Evolutionary conservation across 331 rosid genomes (phyloP), one percentile per base, ranked within the genome.

Genomic region (Malus hybrid): DNA sequence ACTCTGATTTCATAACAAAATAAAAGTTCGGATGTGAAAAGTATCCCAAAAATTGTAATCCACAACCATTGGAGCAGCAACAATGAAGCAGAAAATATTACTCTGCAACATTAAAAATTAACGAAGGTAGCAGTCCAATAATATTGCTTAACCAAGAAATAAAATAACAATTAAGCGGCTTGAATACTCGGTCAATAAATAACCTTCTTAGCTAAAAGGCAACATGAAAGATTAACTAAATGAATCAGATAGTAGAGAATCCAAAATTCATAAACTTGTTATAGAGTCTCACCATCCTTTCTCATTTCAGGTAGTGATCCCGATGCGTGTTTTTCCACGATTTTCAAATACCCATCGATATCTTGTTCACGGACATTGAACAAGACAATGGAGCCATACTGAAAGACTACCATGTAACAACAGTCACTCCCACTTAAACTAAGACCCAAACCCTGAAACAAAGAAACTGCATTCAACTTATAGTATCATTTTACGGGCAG

Each of bases 221-320:
- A 59, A 59, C 31, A 59, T 24, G 24, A 24, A 24, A 73, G 42
- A 28, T 36, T 36, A 61, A 36, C 9, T 0, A 56, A 36, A 72
- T 27, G n/a, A 62, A 33, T 61, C 39, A 52, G 34, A 39, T 71
- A 52, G 6, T 57, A 22, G 22, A 60, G 18, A 24, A 24, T 24
- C 24, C 24, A 24, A 24, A 27, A 67, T 18, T 48, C 5, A 67
- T 13, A 18, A 29, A 31, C 61, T 60, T n/a, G 18, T 50, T 16
- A 18, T 11, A 57, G 67, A 57, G 81, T 64, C 91, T 86, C 76
- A 95, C 99, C 99, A 54, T 95, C 97, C 84, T 90, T 92, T 87
- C 97, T 92, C 99, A 87, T 95, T 81, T 95, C 99, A 74, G 97
- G 96, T 48, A 95, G 90, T 78, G 90, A 78, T 63, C 97, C 93